Conservation (phyloP, 495 filamentous ascomycete species). For the Jackrogersella multiformis region DNA sequence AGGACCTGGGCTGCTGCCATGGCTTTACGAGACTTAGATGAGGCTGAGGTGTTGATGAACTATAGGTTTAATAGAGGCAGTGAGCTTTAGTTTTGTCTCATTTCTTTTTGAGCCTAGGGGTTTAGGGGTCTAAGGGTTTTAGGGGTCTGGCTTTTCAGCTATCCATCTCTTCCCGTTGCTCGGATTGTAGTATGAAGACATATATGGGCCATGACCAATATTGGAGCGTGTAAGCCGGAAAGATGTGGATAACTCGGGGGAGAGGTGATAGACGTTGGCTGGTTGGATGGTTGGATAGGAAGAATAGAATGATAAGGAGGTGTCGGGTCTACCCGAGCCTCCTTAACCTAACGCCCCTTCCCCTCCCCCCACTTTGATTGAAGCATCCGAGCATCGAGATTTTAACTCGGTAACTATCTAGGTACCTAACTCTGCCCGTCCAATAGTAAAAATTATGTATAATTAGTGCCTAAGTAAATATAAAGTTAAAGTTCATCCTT, state of each 20-base stretch:
- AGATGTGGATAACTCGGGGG: background rate
- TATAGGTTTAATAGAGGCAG: background rate
- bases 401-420: no score
- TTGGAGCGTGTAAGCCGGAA: background rate
- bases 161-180: background rate
- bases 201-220: no score
- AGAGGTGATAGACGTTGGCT: background rate
- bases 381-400: no score
- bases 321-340: background rate
- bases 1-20: constrained; percentile 35
- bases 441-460: no score
- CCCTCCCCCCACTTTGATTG: background rate
- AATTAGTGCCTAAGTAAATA: no score
- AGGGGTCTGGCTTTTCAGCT: background rate
- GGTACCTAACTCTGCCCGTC: no score
- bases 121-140: no score
- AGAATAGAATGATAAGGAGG: background rate
- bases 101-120: no score
- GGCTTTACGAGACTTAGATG: background rate
- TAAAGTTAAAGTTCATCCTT: no score
- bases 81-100: background rate
- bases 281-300: background rate
- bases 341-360: no score
- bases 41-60: background rate
- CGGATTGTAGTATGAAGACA: no score